These are phyloP conservation scores for Pseudocercospora macadamiae DNA, from an alignment of 2,329 filamentous ascomycete species.

Conservation along the genomic window DNA sequence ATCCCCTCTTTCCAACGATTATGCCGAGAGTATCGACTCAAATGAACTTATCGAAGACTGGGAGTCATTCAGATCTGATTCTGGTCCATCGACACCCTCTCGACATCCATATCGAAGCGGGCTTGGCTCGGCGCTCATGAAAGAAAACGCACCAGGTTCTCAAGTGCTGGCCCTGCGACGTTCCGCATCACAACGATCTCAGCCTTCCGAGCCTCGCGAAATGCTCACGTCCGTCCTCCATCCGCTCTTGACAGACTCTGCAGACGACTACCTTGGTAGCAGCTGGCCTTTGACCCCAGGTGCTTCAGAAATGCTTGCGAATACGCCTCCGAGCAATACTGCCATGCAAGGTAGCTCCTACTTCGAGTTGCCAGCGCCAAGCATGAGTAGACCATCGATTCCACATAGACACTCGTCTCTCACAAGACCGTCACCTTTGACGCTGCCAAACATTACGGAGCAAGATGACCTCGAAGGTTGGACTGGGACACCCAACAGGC, in stretches of 20 bases:
- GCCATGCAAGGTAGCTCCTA: neutral
- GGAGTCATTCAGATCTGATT: slow-evolving; percentile 6
- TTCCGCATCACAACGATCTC: neutral
- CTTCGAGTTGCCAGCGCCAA: neutral
- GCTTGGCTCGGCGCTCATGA: slow-evolving; percentile 7
- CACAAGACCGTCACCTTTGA: neutral
- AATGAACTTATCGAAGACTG: slow-evolving; percentile 5
- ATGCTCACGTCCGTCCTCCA: neutral
- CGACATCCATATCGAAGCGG: slow-evolving; percentile 18
- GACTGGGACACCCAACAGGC: neutral
- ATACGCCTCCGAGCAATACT: neutral
- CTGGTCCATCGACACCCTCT: slow-evolving; percentile 10
- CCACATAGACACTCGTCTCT: neutral
- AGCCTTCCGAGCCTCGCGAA: neutral
- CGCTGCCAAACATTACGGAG: neutral
- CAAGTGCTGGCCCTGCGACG: slow-evolving; percentile 3
- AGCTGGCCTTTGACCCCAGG: slow-evolving; percentile 8
- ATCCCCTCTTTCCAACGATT: slow-evolving; percentile 9
- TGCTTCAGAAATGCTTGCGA: neutral
- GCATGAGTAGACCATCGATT: neutral
- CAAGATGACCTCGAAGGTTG: slow-evolving; percentile 1
- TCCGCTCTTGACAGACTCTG: neutral
- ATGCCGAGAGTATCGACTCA: slow-evolving; percentile 14
- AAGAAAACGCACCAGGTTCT: slow-evolving; percentile 1
- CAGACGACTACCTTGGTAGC: neutral